These are phyloP conservation scores for Carex littledalei DNA, from an alignment of 176 grass and related monocot species.

Conservation along the genomic window DNA sequence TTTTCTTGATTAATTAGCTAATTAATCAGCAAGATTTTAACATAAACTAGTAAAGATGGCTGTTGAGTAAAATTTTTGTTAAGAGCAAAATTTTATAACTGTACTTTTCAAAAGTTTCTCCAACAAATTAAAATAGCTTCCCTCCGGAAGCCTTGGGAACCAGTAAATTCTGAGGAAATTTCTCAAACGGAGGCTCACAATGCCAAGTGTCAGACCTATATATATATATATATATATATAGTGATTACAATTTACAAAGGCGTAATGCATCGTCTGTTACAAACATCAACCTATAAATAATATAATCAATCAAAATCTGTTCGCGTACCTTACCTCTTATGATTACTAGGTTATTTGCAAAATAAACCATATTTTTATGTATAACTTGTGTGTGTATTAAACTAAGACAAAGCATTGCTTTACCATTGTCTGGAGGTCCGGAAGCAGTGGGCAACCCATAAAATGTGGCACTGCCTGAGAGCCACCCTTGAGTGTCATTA, in stretches of 20 bases:
- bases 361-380: not conserved
- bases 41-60: not conserved
- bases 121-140: not conserved
- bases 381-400: not conserved
- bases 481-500: conserved; percentile 11
- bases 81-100: not conserved
- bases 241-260: too few species aligned
- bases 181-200: too few species aligned
- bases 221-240: too few species aligned
- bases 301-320: too few species aligned
- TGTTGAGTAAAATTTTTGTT: not conserved
- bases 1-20: not conserved
- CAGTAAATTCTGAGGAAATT: not conserved
- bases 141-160: not conserved
- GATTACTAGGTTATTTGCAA: too few species aligned
- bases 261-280: too few species aligned
- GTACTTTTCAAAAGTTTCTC: not conserved
- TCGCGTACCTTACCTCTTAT: too few species aligned
- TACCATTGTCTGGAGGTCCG: conserved; percentile 16
- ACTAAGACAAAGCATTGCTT: not conserved
- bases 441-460: conserved; percentile 13
- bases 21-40: not conserved
- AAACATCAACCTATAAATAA: too few species aligned
- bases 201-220: too few species aligned
- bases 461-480: conserved; percentile 22